These are phyloP conservation scores for Cyberlindnera saturnus DNA, from an alignment of 805 yeast species.

Conservation along the genomic window DNA sequence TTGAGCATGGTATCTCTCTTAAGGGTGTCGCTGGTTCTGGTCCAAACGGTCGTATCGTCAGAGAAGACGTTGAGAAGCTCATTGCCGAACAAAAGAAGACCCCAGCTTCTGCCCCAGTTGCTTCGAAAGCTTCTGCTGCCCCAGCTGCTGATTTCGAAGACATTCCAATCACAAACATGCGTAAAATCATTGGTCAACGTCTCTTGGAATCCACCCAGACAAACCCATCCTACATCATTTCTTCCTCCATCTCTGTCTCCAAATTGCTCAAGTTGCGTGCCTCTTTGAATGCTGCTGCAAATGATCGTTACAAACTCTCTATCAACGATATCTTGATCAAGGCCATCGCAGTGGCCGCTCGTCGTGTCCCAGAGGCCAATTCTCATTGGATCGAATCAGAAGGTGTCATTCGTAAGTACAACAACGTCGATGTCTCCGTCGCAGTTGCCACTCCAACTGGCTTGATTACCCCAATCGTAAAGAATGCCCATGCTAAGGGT, in stretches of 20 bases:
- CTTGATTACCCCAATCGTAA: slow-evolving; percentile 91
- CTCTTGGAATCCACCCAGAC: slow-evolving; percentile 77
- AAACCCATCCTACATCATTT: slow-evolving; percentile 89
- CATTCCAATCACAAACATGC: slow-evolving; percentile 84
- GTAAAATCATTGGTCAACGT: slow-evolving; percentile 89
- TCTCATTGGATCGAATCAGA: slow-evolving; percentile 87
- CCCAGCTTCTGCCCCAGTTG: slow-evolving; percentile 36
- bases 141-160: slow-evolving; percentile 64
- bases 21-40: slow-evolving; percentile 88
- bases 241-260: slow-evolving; percentile 79
- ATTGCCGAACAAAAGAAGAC: slow-evolving; percentile 38
- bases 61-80: slow-evolving; percentile 79
- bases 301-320: slow-evolving; percentile 84
- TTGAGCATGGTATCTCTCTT: slow-evolving; percentile 85
- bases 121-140: slow-evolving; percentile 33
- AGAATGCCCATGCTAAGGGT: slow-evolving; percentile 83
- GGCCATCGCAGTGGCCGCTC: slow-evolving; percentile 87
- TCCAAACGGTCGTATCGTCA: slow-evolving; percentile 90
- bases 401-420: slow-evolving; percentile 88
- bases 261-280: slow-evolving; percentile 90
- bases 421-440: slow-evolving; percentile 90
- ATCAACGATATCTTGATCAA: slow-evolving; percentile 92
- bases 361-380: slow-evolving; percentile 90
- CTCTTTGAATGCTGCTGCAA: slow-evolving; percentile 77
- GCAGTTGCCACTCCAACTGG: slow-evolving; percentile 99